Percentiles rank a stretch among this genome's conserved stretches.
These are phyloP conservation scores for Coemansia sp. DNA, from an alignment of 192 early-diverging fungal genomes.

Conservation along the genomic window DNA sequence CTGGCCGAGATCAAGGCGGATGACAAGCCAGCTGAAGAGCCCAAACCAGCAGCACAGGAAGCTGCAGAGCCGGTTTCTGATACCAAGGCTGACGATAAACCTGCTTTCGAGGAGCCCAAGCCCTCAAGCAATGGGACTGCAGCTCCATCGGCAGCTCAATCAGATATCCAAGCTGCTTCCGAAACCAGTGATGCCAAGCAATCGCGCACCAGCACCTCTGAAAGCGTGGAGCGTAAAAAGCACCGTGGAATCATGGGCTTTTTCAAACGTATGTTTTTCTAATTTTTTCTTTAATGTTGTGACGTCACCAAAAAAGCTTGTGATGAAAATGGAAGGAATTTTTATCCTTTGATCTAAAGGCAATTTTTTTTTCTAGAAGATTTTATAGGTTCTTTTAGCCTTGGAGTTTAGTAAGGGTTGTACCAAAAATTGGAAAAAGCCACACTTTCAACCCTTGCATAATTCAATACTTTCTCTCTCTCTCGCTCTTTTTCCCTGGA, in stretches of 20 bases:
- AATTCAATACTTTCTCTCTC: not conserved
- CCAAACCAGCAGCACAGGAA: not conserved
- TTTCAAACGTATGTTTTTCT: constrained; percentile 48
- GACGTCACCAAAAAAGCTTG: not conserved
- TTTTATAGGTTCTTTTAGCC: not conserved
- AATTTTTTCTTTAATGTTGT: constrained; percentile 10
- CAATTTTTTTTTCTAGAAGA: not conserved
- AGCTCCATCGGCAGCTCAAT: not conserved
- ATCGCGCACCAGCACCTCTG: constrained; percentile 9
- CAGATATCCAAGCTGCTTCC: not conserved
- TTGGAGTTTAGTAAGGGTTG: too few species aligned
- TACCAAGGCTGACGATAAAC: not conserved
- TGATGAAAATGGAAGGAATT: not conserved
- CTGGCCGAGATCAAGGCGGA: too few species aligned
- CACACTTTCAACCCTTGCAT: not conserved
- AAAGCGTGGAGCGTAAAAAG: constrained; percentile 30
- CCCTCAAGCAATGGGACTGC: not conserved
- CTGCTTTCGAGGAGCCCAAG: constrained; percentile 9
- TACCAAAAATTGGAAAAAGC: not conserved
- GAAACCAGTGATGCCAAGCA: constrained; percentile 16
- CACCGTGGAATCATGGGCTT: constrained; percentile 45
- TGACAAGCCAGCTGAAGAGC: too few species aligned
- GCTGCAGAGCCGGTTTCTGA: not conserved
- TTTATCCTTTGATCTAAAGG: not conserved
- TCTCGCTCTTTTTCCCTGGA: not conserved